Conservation (phyloP, 345 rosid genomes). For the Murraya koenigii region DNA sequence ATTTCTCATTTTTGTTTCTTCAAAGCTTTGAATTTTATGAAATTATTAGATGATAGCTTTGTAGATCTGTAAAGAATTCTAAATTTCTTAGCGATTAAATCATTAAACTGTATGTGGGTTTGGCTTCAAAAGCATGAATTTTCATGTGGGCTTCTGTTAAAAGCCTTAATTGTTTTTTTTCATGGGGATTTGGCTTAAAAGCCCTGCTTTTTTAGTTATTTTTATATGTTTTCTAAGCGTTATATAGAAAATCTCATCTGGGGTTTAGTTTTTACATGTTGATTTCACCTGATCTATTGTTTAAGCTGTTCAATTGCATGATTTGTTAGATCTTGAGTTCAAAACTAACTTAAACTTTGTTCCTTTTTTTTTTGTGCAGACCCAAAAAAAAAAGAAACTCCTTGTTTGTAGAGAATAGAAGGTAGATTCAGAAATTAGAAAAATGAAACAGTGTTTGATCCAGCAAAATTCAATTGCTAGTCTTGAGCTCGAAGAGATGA, state of each 20-base stretch:
- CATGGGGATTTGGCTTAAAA: not conserved
- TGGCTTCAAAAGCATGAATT: not conserved
- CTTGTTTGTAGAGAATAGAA: conserved; percentile 1
- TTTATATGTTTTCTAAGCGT: not conserved
- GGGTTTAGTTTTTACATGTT: not conserved
- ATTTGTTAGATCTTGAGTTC: conserved; percentile 27
- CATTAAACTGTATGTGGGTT: not conserved
- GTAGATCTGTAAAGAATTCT: conserved; percentile 1
- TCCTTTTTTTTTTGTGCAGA: not conserved
- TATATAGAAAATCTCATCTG: not conserved
- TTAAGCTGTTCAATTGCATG: not conserved
- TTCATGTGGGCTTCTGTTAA: not conserved
- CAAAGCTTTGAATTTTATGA: not conserved
- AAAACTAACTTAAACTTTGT: conserved; percentile 2
- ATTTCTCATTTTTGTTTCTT: no score
- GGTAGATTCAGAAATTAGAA: not conserved
- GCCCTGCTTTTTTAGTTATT: not conserved
- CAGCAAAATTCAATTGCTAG: conserved; percentile 45
- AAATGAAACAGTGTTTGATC: conserved; percentile 67
- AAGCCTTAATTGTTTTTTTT: not conserved
- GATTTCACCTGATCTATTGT: not conserved
- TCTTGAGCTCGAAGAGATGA: conserved; percentile 60
- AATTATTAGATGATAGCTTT: not conserved
- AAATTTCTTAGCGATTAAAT: not conserved
- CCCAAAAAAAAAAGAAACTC: not conserved